Conservation (phyloP, 2,329 filamentous ascomycete genomes). For the Penicillium sp. region DNA sequence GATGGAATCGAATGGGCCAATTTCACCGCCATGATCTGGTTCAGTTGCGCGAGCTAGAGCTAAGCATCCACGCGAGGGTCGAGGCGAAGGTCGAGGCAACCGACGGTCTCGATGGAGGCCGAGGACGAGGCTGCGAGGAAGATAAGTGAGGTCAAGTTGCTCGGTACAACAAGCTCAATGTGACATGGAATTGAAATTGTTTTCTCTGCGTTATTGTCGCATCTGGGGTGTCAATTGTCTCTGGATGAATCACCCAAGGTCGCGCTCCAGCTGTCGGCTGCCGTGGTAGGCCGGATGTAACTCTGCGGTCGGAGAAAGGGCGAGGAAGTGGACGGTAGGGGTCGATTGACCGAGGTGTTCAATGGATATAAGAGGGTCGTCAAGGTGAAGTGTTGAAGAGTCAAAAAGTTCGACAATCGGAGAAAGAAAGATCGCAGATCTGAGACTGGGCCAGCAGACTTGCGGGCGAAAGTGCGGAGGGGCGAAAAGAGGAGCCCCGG, state of each 20-base stretch:
- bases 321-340: background rate
- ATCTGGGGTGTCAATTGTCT: background rate
- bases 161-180: background rate
- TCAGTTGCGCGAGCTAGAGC: background rate
- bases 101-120: background rate
- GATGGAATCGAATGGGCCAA: slow-evolving; percentile 8
- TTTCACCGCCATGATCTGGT: slow-evolving; percentile 20
- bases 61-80: slow-evolving; percentile 13
- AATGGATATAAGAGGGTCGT: background rate
- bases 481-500: slow-evolving; percentile 7
- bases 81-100: slow-evolving; percentile 6
- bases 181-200: background rate
- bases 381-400: background rate
- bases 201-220: background rate
- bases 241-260: background rate
- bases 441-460: background rate
- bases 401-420: background rate
- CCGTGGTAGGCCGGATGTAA: slow-evolving; percentile 12
- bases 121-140: background rate
- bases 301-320: slow-evolving; percentile 3
- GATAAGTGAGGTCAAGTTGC: background rate
- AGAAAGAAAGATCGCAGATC: slow-evolving; percentile 2
- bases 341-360: background rate
- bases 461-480: slow-evolving; percentile 2
- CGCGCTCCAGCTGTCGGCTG: slow-evolving; percentile 7